Evolutionary conservation across 495 filamentous ascomycete species (phyloP).

Genomic region (Penicillium tannophilum): DNA sequence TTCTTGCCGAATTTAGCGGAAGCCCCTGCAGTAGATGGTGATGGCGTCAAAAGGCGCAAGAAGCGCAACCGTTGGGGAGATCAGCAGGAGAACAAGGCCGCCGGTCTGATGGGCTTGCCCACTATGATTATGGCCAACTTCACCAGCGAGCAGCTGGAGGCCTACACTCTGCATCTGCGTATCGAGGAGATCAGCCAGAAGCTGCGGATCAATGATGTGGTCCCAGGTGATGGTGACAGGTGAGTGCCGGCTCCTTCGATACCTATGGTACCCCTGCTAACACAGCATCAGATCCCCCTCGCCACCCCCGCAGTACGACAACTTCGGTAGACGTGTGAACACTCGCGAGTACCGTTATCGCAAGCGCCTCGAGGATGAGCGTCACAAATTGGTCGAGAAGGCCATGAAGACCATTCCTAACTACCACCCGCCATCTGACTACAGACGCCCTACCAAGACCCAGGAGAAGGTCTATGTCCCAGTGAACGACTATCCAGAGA

Average conservation of each 20-base stretch:
- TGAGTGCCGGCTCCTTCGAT: slow-evolving; percentile 43
- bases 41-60: slow-evolving; percentile 84
- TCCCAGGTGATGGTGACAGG: slow-evolving; percentile 93
- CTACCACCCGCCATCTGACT: slow-evolving; percentile 96
- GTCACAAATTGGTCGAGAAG: slow-evolving; percentile 96
- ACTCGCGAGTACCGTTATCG: slow-evolving; percentile 96
- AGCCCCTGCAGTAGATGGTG: slow-evolving; percentile 67
- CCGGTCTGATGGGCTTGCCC: slow-evolving; percentile 94
- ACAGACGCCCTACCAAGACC: slow-evolving; percentile 97
- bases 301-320: slow-evolving; percentile 95
- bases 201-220: slow-evolving; percentile 96
- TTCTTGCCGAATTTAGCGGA: slow-evolving; percentile 30
- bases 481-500: slow-evolving; percentile 99
- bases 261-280: slow-evolving; percentile 22
- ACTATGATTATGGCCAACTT: slow-evolving; percentile 95
- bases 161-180: slow-evolving; percentile 90
- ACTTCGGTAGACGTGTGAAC: slow-evolving; percentile 97
- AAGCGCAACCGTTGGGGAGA: slow-evolving; percentile 99
- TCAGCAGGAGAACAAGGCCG: slow-evolving; percentile 94
- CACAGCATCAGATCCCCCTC: slow-evolving; percentile 75
- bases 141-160: slow-evolving; percentile 96
- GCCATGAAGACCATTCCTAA: slow-evolving; percentile 98
- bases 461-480: slow-evolving; percentile 99
- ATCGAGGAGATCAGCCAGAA: slow-evolving; percentile 99
- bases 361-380: slow-evolving; percentile 96